Conservation (phyloP, 306 rosid genomes). For the Casuarina glauca region DNA sequence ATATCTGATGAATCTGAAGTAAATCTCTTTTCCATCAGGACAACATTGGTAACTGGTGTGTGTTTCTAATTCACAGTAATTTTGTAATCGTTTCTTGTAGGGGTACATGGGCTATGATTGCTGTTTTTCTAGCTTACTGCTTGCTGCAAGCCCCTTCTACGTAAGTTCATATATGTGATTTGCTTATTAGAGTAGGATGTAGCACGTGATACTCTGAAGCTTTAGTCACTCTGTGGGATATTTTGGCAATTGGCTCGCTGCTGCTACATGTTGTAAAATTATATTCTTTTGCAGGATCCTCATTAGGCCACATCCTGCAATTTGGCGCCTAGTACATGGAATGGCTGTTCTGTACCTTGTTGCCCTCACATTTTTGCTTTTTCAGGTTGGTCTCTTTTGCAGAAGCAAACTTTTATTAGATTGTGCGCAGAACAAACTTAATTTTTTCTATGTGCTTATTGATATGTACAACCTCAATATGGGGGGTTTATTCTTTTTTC, state of each 20-base stretch:
- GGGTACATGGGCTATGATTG: conserved; percentile 98
- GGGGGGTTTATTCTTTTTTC: not conserved
- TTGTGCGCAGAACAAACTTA: not conserved
- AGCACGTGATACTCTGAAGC: not conserved
- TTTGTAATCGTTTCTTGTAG: conserved; percentile 47
- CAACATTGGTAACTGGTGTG: too few species aligned
- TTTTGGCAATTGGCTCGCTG: conserved; percentile 17
- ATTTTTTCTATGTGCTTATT: not conserved
- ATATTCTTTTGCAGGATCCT: conserved; percentile 67
- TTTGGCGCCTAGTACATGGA: conserved; percentile 99
- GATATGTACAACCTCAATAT: not conserved
- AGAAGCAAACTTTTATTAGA: not conserved
- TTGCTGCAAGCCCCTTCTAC: conserved; percentile 98
- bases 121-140: conserved; percentile 97
- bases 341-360: conserved; percentile 97
- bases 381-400: conserved; percentile 64
- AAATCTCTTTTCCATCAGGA: too few species aligned
- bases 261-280: conserved; percentile 16
- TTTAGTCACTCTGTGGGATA: not conserved
- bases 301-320: conserved; percentile 98
- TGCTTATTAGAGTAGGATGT: not conserved
- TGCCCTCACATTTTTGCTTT: conserved; percentile 93
- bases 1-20: too few species aligned
- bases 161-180: conserved; percentile 52
- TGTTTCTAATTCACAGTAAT: not conserved